Conservation (phyloP, 371 early-diverging fungal species). For the Rhizomucor miehei region DNA sequence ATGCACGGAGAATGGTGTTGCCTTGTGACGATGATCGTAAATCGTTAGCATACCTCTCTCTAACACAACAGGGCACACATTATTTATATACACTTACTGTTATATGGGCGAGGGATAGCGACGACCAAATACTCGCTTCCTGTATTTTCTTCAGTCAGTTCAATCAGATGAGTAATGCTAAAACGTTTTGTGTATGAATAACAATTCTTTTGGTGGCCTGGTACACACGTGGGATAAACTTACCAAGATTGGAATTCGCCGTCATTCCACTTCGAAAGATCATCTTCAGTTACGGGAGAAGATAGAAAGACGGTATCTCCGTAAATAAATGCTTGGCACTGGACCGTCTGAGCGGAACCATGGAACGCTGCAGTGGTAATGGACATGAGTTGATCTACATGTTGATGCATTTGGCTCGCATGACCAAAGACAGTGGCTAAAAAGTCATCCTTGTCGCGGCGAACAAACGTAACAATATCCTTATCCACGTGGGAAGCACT, state of each 20-base stretch:
- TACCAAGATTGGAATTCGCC: conserved; percentile 49
- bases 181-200: background rate
- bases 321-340: conserved; percentile 46
- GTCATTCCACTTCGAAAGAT: conserved; percentile 33
- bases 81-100: background rate
- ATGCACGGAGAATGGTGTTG: conserved; percentile 32
- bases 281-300: conserved; percentile 26
- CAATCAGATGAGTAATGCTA: conserved; percentile 38
- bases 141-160: conserved; percentile 41
- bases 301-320: conserved; percentile 41
- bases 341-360: conserved; percentile 13
- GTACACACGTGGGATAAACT: background rate
- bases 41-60: background rate
- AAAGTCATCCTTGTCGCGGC: conserved; percentile 24
- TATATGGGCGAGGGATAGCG: conserved; percentile 20
- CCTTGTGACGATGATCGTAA: background rate
- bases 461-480: conserved; percentile 12
- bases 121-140: conserved; percentile 30
- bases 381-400: conserved; percentile 29
- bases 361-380: conserved; percentile 20
- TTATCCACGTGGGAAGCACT: conserved; percentile 7
- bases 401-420: conserved; percentile 12
- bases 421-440: conserved; percentile 36
- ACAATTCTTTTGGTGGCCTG: background rate
- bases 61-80: too few relatives aligned